These are phyloP conservation scores for Globisporangium spiculum DNA, from an alignment of 352 stramenopile genomes.

Conservation along the genomic window DNA sequence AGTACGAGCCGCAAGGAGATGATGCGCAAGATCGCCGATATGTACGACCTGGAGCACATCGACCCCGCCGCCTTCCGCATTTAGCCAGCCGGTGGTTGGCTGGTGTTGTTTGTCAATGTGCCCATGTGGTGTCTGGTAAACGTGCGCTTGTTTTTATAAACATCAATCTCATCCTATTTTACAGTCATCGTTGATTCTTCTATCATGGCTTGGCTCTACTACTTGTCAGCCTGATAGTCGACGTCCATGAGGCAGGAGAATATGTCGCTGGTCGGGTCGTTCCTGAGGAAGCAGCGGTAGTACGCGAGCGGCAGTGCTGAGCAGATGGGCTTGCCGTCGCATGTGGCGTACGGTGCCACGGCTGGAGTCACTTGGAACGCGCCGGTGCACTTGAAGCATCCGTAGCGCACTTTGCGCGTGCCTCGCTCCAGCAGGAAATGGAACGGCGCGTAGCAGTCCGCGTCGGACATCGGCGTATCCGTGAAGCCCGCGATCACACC, in stretches of 20 bases:
- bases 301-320: slow-evolving; percentile 10
- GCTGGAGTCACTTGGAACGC: neutral
- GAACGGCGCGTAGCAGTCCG: slow-evolving; percentile 10
- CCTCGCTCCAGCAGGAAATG: slow-evolving; percentile 10
- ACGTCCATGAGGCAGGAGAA: slow-evolving; percentile 15
- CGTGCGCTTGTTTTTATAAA: neutral
- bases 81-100: slow-evolving; percentile 24
- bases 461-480: neutral
- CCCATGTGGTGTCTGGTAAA: neutral
- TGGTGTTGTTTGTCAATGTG: neutral
- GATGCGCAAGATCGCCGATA: slow-evolving; percentile 74
- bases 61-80: slow-evolving; percentile 68
- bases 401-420: slow-evolving; percentile 10
- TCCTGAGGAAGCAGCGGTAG: slow-evolving; percentile 13
- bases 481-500: slow-evolving; percentile 10
- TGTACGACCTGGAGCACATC: slow-evolving; percentile 78
- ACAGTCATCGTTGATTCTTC: neutral
- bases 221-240: neutral
- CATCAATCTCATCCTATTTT: neutral
- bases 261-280: slow-evolving; percentile 10
- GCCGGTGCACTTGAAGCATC: slow-evolving; percentile 10
- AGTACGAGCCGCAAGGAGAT: slow-evolving; percentile 81
- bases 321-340: slow-evolving; percentile 6
- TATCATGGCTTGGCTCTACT: neutral
- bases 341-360: slow-evolving; percentile 6